Evolutionary conservation across 768 basidiomycete genomes (phyloP).

Genomic region (Daedaleopsis sinensis): DNA sequence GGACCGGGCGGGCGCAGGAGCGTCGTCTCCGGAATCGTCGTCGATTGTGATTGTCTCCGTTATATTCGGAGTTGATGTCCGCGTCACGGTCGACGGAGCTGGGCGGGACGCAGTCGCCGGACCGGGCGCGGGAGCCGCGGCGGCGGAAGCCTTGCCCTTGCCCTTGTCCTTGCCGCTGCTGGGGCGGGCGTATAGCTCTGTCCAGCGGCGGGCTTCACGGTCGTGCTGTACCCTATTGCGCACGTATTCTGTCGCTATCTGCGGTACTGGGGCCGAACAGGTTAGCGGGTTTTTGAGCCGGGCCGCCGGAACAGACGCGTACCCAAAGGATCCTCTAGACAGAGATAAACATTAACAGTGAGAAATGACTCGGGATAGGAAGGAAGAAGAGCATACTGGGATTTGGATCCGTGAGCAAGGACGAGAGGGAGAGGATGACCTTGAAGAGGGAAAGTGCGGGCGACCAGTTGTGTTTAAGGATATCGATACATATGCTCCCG

Average conservation of each 20-base stretch:
- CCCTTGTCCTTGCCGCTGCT: conserved; percentile 30
- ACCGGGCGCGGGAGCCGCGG: not conserved
- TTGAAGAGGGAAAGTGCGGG: conserved; percentile 94
- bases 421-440: conserved; percentile 91
- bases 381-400: conserved; percentile 61
- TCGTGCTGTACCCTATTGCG: conserved; percentile 74
- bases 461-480: conserved; percentile 93
- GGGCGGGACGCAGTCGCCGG: not conserved
- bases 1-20: not conserved
- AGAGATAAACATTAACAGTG: no score
- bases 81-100: not conserved
- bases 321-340: conserved; percentile 73
- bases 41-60: conserved; percentile 30
- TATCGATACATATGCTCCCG: conserved; percentile 84
- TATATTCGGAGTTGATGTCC: conserved; percentile 5
- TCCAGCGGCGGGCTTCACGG: conserved; percentile 78
- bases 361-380: conserved; percentile 13
- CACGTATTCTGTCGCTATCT: conserved; percentile 70
- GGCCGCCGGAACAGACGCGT: conserved; percentile 15
- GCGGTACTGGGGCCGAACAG: conserved; percentile 50
- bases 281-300: not conserved
- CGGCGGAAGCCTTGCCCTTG: conserved; percentile 19
- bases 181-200: conserved; percentile 66
- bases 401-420: conserved; percentile 92
- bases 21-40: conserved; percentile 32